Evolutionary conservation across 257 asterid genomes (phyloP), one percentile per base, ranked within the genome.

Genomic region (Solanum lycopersicoides): DNA sequence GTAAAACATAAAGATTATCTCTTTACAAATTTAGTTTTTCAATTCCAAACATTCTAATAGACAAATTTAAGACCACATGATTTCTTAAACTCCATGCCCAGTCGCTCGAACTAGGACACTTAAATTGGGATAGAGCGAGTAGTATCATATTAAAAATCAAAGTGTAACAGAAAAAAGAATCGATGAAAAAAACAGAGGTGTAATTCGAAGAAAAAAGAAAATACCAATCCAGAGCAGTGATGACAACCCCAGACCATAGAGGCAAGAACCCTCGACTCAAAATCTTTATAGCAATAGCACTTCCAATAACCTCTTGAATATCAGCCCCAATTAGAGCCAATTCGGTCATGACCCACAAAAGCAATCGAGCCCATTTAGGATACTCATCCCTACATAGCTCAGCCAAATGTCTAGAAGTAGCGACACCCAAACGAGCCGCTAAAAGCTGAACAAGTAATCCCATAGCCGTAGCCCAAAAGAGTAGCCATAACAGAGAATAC

Each of bases 301-400:
- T 94, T 12, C 98, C 98, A 89, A 95, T 95, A 1, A 95, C 98
- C 92, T 95, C 98, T 91, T 95, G 98, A 84, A 95, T 95, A 90
- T 95, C 98, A 11, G 98, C 90, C 7, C 98, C 98, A 84, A 95
- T 93, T 9, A 95, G 87, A 9, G 98, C 98, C 83, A 95, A 86
- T 91, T 95, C 98, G 14, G 97, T 90, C 98, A 95, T 95, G 83
- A 94, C 65, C 98, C 98, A 95, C 13, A 95, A 90, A 92, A 95
- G 84, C 82, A 92, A 45, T 73, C 95, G 90, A 3, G 98, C 98
- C 98, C 98, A 95, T 86, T 83, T 88, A 0, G 98, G 98, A 82
- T 95, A 95, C 94, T 94, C 98, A 32, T 95, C 96, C 53, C 98
- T 90, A 89, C 98, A 95, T 34, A 91, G 87, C 90, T 95, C 98